Base-by-base conservation (phyloP, 192 early-diverging fungal species). In the Backusella parvicylindrica region DNA sequence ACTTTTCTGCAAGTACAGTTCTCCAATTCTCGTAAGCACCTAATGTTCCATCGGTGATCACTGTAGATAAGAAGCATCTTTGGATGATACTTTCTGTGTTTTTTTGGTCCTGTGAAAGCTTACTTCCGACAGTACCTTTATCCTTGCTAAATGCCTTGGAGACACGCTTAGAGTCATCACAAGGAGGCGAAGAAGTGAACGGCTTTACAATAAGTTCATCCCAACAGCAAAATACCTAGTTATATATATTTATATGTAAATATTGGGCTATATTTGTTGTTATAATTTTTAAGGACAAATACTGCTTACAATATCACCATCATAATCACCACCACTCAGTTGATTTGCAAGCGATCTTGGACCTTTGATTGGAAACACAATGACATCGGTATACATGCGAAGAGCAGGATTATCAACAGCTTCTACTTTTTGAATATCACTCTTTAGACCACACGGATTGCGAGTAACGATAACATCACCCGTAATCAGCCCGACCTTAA, bases 291-390 rank as follows among this genome's bases (percentile, higher is more conserved):
- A 26, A n/a, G 63, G 66, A 60, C 15, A 32, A 75, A 28, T 64
- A 26, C 23, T 47, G 49, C 69, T 67, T 76, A 82, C 81, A 32
- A 72, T 70, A 81, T 95, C 94, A 32, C 94, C 94, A 77, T 95
- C 94, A 16, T 94, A 81, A 83, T 95, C 94, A 16, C 94, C 94
- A 30, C 94, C 94, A 73, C 86, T 84, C 56, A 92, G 88, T 86
- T 87, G 88, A 56, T 89, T 92, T 1, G 92, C 90, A 41, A 94
- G 77, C 47, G 89, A 88, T 9, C 92, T 84, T 3, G 83, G 64
- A 1, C 94, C 94, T 37, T 86, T 78, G 40, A 85, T 82, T n/a
- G 90, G 86, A 73, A 95, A 95, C 0, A 94, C 92, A 16, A 95
- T 81, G 3, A 95, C 91, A 77, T 95, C 90, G 15, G 76, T 75